Percentiles rank a stretch among this genome's conserved stretches.
phyloP scores from a whole-genome alignment of 2,329 filamentous ascomycete species.

The Sclerotinia minor region DNA sequence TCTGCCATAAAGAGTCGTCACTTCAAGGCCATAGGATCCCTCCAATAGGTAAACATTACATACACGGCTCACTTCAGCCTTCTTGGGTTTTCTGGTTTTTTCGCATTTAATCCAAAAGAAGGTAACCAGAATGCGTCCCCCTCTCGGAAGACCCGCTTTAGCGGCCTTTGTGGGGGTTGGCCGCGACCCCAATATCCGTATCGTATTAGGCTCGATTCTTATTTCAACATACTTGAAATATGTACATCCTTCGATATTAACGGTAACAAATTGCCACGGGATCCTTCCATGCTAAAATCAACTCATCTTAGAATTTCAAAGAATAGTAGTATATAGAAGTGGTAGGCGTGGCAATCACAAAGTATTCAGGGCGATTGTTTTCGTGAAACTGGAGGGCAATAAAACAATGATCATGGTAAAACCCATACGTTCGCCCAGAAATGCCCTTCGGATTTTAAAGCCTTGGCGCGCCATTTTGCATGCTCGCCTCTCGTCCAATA shows the following conservation, averaged over 20 bases:
- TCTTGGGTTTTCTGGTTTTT: background rate
- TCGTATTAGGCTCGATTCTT: background rate
- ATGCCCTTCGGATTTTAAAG: background rate
- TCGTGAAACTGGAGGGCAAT: background rate
- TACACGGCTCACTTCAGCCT: background rate
- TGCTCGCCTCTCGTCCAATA: conserved; percentile 11
- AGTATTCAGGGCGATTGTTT: background rate
- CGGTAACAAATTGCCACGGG: background rate
- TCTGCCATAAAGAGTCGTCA: background rate
- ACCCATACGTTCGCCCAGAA: background rate
- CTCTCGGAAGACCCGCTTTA: background rate
- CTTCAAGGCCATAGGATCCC: background rate
- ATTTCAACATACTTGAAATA: background rate
- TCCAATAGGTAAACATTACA: too few species aligned
- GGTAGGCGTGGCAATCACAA: background rate
- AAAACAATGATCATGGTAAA: background rate
- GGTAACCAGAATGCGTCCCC: background rate
- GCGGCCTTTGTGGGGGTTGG: background rate
- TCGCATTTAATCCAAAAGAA: background rate
- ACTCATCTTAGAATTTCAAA: background rate
- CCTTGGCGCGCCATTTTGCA: background rate
- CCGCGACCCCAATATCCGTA: background rate
- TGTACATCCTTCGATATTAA: background rate
- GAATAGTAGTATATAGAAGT: background rate
- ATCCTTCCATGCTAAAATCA: background rate